Evolutionary conservation across 169 alveolate genomes (phyloP), one percentile per base, ranked within the genome.

Genomic region (Plasmodium cynomolgi): DNA sequence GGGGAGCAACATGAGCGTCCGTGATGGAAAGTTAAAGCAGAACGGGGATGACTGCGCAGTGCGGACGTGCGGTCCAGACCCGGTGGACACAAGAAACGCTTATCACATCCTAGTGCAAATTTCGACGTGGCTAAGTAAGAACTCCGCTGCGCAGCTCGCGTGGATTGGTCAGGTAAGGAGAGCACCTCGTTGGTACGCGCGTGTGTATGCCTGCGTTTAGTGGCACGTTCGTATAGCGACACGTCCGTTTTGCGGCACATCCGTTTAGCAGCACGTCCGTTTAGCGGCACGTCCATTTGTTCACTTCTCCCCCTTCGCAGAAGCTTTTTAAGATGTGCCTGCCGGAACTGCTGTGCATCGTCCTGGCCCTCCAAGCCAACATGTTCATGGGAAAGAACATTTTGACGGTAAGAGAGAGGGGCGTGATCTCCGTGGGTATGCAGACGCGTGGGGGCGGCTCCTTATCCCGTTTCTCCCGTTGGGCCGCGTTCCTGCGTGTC

Each of bases 91-190:
- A 68, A 90, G 50, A 79, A 90, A 80, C 50, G 50, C 47, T 62
- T 79, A 79, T 80, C 88, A 68, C 34, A 68, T 90, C 13, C 15
- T 90, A 80, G 72, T 90, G 26, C 82, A 90, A 80, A 90, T 90
- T 41, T 90, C 94, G 13, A 90, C 94, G 15, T 90, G 94, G 94
- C 31, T 90, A 5, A 90, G 90, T 54, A 90, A 79, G 39, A 90
- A 90, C 34, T 56, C 94, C 9, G 94, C 90, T 37, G 73, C 72
- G 15, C 94, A 90, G 11, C 73, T 90, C 11, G 74, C 47, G 13
- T 90, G 94, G 94, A 90, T 90, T 23, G 75, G 91, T 37, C 91
- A 90, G 90, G 94, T 90, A 68, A 26, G 77, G 8, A 44, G 11
- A 23, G 77, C 39, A 26, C 5, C 17, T 9, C 33, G n/a, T 23